phyloP scores from a whole-genome alignment of 352 stramenopile genomes.

The Phytopythium montanum region DNA sequence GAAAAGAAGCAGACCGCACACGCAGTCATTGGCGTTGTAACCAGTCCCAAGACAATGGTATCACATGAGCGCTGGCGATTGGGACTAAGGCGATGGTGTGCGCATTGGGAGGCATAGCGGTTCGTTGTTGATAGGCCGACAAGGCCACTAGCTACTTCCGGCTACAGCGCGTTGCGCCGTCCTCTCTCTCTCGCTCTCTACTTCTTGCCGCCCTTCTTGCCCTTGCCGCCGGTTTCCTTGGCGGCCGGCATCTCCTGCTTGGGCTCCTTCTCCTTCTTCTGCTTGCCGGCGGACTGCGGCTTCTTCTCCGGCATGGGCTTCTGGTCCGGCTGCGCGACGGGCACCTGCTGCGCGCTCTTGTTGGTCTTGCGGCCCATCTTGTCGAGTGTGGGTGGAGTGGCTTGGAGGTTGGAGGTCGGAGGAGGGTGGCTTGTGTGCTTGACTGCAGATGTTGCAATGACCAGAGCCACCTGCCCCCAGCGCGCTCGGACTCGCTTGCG shows the following conservation, averaged over 20 bases:
- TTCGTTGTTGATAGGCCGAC: not conserved
- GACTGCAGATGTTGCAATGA: constrained; percentile 4
- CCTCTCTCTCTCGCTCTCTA: not conserved
- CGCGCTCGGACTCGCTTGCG: not conserved
- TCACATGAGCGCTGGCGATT: not conserved
- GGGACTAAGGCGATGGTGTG: not conserved
- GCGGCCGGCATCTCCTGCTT: constrained; percentile 2
- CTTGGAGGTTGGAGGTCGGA: not conserved
- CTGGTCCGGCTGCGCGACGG: constrained; percentile 3
- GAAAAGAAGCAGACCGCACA: not conserved
- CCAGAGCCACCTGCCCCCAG: not conserved
- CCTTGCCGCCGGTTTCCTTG: not conserved
- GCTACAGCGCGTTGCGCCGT: not conserved
- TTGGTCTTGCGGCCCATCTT: constrained; percentile 6
- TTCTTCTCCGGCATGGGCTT: constrained; percentile 5
- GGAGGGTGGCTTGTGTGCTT: not conserved
- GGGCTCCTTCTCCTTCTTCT: constrained; percentile 1
- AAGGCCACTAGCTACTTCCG: not conserved
- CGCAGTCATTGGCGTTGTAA: not conserved
- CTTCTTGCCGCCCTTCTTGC: constrained; percentile 14
- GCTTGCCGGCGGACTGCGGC: not conserved
- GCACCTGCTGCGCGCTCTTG: constrained; percentile 2
- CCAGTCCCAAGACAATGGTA: not conserved
- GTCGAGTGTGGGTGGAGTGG: not conserved
- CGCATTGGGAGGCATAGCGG: no score